These are phyloP conservation scores for Venturia carpophila DNA, from an alignment of 2,329 filamentous ascomycete species.

Conservation along the genomic window DNA sequence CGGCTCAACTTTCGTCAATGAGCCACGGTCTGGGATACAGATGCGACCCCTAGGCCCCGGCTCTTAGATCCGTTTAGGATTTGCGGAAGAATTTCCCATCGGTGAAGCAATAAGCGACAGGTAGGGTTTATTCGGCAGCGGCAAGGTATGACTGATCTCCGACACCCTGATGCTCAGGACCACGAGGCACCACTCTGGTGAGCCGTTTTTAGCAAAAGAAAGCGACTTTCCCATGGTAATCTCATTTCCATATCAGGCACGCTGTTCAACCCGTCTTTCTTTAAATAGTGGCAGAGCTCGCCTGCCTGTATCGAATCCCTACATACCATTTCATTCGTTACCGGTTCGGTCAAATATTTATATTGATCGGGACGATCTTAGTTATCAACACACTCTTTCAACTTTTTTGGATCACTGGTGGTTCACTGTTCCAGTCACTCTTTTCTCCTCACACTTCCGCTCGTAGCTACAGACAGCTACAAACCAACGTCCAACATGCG, in stretches of 20 bases:
- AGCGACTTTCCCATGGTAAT: neutral
- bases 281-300: neutral
- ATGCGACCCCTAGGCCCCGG: neutral
- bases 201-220: neutral
- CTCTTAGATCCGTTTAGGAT: neutral
- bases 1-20: neutral
- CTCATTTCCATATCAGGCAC: neutral
- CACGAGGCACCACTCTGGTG: neutral
- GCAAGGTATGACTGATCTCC: neutral
- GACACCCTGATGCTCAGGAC: neutral
- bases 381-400: neutral
- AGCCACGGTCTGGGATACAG: neutral
- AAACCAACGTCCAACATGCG: neutral
- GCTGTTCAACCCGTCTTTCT: neutral
- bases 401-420: neutral
- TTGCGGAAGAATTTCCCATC: neutral
- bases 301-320: neutral
- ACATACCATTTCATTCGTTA: constrained; percentile 3
- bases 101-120: neutral
- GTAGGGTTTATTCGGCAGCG: neutral
- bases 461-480: neutral
- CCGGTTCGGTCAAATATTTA: neutral
- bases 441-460: neutral
- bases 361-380: neutral
- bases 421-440: neutral